Evolutionary conservation across 2,329 filamentous ascomycete genomes (phyloP).

Genomic region (Colletotrichum tanaceti): DNA sequence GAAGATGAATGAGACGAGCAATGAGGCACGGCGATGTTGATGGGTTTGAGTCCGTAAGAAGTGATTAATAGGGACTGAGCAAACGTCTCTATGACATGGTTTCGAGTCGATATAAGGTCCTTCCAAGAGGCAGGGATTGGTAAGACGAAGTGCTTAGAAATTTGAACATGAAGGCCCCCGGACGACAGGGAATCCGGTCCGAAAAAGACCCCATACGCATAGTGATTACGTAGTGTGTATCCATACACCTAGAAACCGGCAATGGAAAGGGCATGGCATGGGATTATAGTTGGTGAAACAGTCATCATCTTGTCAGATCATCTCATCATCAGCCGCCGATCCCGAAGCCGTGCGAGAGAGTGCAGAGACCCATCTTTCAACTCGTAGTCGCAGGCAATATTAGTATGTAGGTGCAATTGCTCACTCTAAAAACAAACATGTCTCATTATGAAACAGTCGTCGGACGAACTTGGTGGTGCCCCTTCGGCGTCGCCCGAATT

Average conservation of each 20-base stretch:
- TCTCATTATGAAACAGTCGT: too few species aligned
- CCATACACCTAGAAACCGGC: neutral
- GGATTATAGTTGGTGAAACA: neutral
- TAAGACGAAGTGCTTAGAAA: constrained; percentile 1
- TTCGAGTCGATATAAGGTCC: neutral
- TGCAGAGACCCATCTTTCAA: neutral
- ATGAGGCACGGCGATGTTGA: neutral
- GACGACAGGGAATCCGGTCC: neutral
- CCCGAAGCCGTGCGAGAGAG: neutral
- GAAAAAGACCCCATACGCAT: neutral
- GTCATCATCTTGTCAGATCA: neutral
- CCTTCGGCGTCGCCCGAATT: too few species aligned
- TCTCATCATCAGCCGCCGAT: neutral
- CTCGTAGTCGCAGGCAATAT: too few species aligned
- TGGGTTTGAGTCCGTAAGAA: too few species aligned
- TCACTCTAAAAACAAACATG: too few species aligned
- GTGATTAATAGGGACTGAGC: neutral
- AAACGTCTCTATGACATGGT: neutral
- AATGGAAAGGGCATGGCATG: neutral
- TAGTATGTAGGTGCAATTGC: too few species aligned
- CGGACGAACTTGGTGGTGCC: too few species aligned
- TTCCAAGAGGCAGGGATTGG: neutral
- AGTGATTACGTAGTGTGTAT: neutral
- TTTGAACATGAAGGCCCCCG: neutral
- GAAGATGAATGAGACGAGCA: neutral